Evolutionary conservation across 2,329 filamentous ascomycete species (phyloP), one percentile per base, ranked within the genome.

Genomic region (Fulvia fulva): DNA sequence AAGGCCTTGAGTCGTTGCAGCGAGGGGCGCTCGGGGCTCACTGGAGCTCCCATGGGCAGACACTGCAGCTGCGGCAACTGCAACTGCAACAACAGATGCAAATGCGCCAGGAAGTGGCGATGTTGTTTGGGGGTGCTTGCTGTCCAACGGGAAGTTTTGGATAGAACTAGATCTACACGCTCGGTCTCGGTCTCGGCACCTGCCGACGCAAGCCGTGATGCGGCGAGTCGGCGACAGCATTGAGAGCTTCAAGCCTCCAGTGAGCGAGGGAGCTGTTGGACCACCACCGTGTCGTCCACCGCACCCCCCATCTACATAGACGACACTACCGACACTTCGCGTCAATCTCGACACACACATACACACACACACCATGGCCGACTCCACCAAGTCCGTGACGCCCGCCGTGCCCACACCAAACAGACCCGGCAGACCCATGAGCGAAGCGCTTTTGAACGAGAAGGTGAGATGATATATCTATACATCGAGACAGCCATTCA

Each of bases 401-500:
- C 79, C 84, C 67, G 82, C 86, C 69, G 81, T 83, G 75, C 82
- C 85, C 65, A 60, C 68, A 41, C 83, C 89, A 74, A 83, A 88
- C 76, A 86, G 90, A 69, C 80, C 85, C 63, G 84, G 78, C 73
- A 83, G 84, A 77, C 93, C 94, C 65, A 89, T 97, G 79, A 97
- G 93, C 83, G 94, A 99, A 83, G 90, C 93, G 73, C 86, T 99
- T 71, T 85, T 99, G 74, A 97, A 97, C 79, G 94, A 99, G 81
- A 99, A 99, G 91, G 94, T 97, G 86, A 65, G 72, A 63, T 55
- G 28, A n/a, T 2, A 32, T 32, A 32, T 32, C 28, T n/a, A n/a
- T n/a, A n/a, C n/a, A n/a, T n/a, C n/a, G n/a, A n/a, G n/a, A n/a
- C n/a, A n/a, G n/a, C n/a, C n/a, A n/a, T n/a, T n/a, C n/a, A n/a